Evolutionary conservation across 1,284 basidiomycete genomes (phyloP), one percentile per base, ranked within the genome.

Genomic region (Erythrobasidium hasegawianum): DNA sequence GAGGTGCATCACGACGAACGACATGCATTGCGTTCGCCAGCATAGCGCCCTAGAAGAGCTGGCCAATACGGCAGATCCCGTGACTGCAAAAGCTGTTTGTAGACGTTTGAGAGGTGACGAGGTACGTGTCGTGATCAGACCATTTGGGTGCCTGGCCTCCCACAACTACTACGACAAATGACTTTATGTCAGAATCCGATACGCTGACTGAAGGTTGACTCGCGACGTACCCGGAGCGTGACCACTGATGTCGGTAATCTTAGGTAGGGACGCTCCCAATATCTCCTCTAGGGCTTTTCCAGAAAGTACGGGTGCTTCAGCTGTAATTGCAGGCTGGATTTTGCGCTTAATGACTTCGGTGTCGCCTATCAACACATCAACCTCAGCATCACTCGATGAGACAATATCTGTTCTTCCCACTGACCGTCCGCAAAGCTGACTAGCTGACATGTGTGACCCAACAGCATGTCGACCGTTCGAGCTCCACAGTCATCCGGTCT

Each of bases 351-450:
- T 43, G 24, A 65, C 55, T n/a, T 65, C 62, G n/a, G 62, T 65
- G 29, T 65, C 62, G 43, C 62, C 62, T 65, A 33, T 16, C 29
- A 18, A 11, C 13, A 53, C 14, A 39, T 10, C 33, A 3, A 27
- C 8, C 4, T 14, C 26, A 26, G 13, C 54, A 24, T 16, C 26
- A 26, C 20, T 9, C 4, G 24, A 53, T 13, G n/a, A 1, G 20
- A 41, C 16, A 24, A 27, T 22, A 24, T n/a, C 2, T 40, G 16
- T 33, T 18, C 7, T 9, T 9, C 18, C 9, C 4, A 39, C 61
- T 47, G n/a, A 65, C 62, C 62, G 52, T 65, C 62, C n/a, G 62
- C 62, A 50, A 57, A 65, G 11, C 50, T 41, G 22, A 65, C 55
- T 33, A 65, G 38, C 24, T 49, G 45, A 43, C 33, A 26, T 18